A percentile compares a stretch with the other conserved stretches of the same genome.
Conservation (phyloP, 345 rosid genomes). For the Populus simonii region DNA sequence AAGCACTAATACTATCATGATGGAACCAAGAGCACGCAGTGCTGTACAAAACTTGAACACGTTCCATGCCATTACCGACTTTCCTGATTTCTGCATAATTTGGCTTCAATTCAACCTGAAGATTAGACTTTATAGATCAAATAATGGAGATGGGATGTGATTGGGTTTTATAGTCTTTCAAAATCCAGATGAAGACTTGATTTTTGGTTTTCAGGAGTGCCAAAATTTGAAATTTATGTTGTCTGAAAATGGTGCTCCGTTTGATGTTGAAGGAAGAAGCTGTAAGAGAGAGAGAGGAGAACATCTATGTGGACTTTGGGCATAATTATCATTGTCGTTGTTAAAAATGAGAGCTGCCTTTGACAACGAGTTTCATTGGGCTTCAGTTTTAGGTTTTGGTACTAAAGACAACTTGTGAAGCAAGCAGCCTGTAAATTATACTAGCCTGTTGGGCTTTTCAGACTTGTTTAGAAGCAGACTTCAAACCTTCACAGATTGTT, state of each 20-base stretch:
- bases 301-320: background rate
- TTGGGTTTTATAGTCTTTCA: constrained; percentile 1
- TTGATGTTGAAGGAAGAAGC: background rate
- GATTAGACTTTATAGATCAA: background rate
- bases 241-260: background rate
- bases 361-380: background rate
- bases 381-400: background rate
- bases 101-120: background rate
- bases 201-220: background rate
- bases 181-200: background rate
- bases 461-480: too few relatives aligned
- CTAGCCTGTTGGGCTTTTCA: too few relatives aligned
- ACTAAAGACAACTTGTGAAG: background rate
- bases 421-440: background rate
- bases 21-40: constrained; percentile 72
- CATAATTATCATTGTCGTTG: background rate
- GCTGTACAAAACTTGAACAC: constrained; percentile 77
- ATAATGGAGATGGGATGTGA: background rate
- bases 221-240: background rate
- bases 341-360: background rate
- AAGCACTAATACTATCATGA: constrained; percentile 63
- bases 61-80: constrained; percentile 60
- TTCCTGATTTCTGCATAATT: constrained; percentile 14
- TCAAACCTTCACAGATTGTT: too few relatives aligned
- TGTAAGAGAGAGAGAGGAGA: background rate